Evolutionary conservation across 2,329 filamentous ascomycete genomes (phyloP).

Genomic region (Sclerotiophoma versabilis): DNA sequence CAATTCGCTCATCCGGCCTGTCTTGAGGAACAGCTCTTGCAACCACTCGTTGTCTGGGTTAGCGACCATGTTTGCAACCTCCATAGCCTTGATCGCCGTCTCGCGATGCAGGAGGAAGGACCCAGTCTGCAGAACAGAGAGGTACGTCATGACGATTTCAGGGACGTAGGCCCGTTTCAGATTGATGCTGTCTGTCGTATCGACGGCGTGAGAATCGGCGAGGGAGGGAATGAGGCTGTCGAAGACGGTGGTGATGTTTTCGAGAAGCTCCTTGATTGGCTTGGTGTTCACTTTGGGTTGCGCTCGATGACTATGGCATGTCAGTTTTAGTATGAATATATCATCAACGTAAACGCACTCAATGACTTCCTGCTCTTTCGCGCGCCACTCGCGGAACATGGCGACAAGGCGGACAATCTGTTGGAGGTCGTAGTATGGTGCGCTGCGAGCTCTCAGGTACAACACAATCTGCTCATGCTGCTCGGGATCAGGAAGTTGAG

Average conservation of each 20-base stretch:
- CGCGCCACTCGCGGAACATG: constrained; percentile 54
- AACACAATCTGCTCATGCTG: constrained; percentile 34
- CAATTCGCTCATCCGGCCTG: constrained; percentile 55
- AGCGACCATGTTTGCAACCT: constrained; percentile 78
- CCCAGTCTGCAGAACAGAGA: constrained; percentile 79
- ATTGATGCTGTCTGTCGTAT: constrained; percentile 64
- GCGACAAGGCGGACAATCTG: constrained; percentile 53
- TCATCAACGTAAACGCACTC: constrained; percentile 1
- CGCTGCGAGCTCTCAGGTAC: constrained; percentile 29
- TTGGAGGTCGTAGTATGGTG: constrained; percentile 53
- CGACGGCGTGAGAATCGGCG: constrained; percentile 7
- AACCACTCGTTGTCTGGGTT: constrained; percentile 42
- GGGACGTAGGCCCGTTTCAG: constrained; percentile 84
- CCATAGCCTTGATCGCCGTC: constrained; percentile 83
- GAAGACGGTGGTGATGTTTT: constrained; percentile 50
- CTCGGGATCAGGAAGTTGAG: constrained; percentile 27
- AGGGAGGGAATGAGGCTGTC: constrained; percentile 42
- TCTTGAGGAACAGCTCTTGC: constrained; percentile 48
- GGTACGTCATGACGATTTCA: constrained; percentile 83
- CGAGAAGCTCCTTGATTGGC: constrained; percentile 49
- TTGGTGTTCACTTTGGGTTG: constrained; percentile 35
- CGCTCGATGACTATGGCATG: constrained; percentile 14
- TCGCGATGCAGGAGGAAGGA: constrained; percentile 78
- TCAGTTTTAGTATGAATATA: constrained; percentile 9
- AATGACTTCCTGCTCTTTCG: constrained; percentile 51